phyloP scores from a whole-genome alignment of 73 alveolate genomes.

The Tetrahymena borealis region DNA sequence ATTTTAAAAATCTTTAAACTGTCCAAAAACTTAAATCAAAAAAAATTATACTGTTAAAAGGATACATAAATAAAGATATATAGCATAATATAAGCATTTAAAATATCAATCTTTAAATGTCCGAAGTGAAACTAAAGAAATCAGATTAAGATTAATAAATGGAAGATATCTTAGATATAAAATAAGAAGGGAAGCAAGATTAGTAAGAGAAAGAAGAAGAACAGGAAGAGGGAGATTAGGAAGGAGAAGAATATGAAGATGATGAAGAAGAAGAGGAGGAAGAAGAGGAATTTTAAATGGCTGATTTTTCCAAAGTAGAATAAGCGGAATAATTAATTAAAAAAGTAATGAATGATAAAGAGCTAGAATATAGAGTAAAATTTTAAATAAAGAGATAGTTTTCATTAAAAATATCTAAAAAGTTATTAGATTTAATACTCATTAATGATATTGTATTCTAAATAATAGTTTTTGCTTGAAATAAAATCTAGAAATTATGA shows the following conservation, averaged over 20 bases:
- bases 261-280: slow-evolving; percentile 25
- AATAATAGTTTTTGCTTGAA: neutral
- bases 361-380: neutral
- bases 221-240: slow-evolving; percentile 5
- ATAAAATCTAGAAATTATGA: neutral
- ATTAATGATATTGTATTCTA: neutral
- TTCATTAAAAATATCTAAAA: neutral
- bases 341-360: neutral
- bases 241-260: neutral
- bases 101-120: neutral
- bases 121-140: too few relatives aligned
- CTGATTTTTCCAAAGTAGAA: neutral
- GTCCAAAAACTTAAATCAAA: neutral
- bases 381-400: neutral
- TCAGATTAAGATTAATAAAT: too few relatives aligned
- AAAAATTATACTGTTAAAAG: neutral
- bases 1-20: neutral
- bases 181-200: neutral
- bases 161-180: neutral
- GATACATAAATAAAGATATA: neutral
- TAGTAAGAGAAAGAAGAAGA: slow-evolving; percentile 4
- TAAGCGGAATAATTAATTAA: slow-evolving; percentile 4
- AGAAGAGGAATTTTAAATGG: slow-evolving; percentile 6
- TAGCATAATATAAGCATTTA: neutral
- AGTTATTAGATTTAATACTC: neutral